A percentile compares a stretch with the other conserved stretches of the same genome.
Conservation (phyloP, 179 eudicot genomes). For the Silene noctiflora region DNA sequence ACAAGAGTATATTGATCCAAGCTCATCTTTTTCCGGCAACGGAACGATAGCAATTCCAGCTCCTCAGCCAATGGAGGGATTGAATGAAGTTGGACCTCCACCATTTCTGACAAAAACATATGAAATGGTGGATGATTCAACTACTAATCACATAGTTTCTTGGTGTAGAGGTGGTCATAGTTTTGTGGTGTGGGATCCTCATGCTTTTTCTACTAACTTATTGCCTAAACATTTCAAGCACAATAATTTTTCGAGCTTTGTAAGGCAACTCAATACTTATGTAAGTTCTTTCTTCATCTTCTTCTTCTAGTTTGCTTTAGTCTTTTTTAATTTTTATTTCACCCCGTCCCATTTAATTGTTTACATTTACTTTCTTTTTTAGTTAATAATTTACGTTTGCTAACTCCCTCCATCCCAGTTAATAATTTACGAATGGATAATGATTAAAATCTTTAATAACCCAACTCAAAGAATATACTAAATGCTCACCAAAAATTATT, state of each 20-base stretch:
- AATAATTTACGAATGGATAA: background rate
- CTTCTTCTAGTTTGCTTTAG: background rate
- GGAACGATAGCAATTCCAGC: conserved; percentile 17
- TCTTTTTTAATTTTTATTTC: background rate
- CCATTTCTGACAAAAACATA: conserved; percentile 81
- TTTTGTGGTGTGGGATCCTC: conserved; percentile 87
- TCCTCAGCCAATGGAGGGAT: conserved; percentile 78
- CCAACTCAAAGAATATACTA: background rate
- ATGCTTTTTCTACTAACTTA: conserved; percentile 57
- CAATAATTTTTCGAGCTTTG: conserved; percentile 85
- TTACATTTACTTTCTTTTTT: too few species aligned
- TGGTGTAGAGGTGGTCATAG: conserved; percentile 83
- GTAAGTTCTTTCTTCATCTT: conserved; percentile 42
- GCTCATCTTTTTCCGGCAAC: conserved; percentile 24
- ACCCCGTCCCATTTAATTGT: too few species aligned
- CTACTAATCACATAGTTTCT: conserved; percentile 51
- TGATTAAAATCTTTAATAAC: background rate
- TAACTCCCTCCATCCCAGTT: too few species aligned
- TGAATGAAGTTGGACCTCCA: conserved; percentile 76
- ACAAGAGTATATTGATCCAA: conserved; percentile 50
- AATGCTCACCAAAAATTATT: background rate
- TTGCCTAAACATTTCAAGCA: conserved; percentile 84
- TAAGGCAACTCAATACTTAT: conserved; percentile 90
- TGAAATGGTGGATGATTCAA: conserved; percentile 74
- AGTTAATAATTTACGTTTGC: too few species aligned